phyloP scores from a whole-genome alignment of 2,329 filamentous ascomycete species.

The Trichophyton schoenleinii region DNA sequence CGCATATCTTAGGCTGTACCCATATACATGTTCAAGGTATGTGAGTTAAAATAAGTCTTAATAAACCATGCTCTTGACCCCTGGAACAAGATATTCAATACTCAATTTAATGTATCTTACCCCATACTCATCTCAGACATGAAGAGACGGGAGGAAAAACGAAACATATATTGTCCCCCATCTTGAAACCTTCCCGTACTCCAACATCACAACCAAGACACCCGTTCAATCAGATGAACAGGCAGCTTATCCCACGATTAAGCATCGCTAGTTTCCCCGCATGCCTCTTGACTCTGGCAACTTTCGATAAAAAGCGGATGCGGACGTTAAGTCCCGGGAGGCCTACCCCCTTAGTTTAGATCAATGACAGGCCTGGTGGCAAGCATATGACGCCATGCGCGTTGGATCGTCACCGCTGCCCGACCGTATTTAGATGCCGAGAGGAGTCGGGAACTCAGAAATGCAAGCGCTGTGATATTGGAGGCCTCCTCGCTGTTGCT shows the following conservation, averaged over 20 bases:
- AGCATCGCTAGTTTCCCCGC: background rate
- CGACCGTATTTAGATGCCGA: slow-evolving; percentile 37
- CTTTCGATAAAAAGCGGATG: background rate
- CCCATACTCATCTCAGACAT: background rate
- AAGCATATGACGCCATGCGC: slow-evolving; percentile 33
- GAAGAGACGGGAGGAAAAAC: background rate
- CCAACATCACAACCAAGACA: background rate
- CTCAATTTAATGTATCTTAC: background rate
- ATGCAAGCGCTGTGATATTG: slow-evolving; percentile 44
- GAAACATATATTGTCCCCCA: background rate
- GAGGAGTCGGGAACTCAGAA: slow-evolving; percentile 47
- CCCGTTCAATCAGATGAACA: background rate
- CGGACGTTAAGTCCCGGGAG: background rate
- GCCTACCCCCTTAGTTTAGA: background rate
- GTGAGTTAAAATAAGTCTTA: background rate
- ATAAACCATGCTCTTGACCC: background rate
- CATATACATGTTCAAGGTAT: background rate
- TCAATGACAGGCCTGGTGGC: background rate
- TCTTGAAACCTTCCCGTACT: background rate
- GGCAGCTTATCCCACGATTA: background rate
- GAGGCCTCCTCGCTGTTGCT: slow-evolving; percentile 29
- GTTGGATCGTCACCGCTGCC: slow-evolving; percentile 43
- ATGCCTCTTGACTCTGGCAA: background rate
- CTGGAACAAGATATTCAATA: background rate
- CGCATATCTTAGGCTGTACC: background rate